A percentile compares a stretch with the other conserved stretches of the same genome.
These are phyloP conservation scores for Gossypium sturtianum DNA, from an alignment of 345 rosid species.

Conservation along the genomic window DNA sequence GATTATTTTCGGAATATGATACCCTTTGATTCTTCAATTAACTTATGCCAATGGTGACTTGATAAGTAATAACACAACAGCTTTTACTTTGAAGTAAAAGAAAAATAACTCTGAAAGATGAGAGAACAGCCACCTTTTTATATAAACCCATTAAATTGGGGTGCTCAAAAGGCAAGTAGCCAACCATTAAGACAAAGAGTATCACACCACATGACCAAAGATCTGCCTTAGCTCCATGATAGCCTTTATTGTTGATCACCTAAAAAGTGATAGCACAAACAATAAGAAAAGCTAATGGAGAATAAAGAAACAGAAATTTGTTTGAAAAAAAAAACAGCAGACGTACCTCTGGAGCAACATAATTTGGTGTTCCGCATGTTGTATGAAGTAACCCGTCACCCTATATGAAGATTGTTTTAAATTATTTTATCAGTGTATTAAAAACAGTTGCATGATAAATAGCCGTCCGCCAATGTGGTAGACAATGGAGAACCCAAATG, in stretches of 20 bases:
- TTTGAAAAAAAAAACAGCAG: slow-evolving; percentile 18
- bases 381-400: slow-evolving; percentile 99
- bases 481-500: neutral
- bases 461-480: neutral
- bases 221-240: slow-evolving; percentile 97
- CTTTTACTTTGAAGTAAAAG: neutral
- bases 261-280: slow-evolving; percentile 21
- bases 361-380: slow-evolving; percentile 98
- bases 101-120: slow-evolving; percentile 1
- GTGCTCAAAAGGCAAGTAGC: slow-evolving; percentile 93
- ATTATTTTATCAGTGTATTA: neutral
- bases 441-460: neutral
- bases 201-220: slow-evolving; percentile 99
- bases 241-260: slow-evolving; percentile 98
- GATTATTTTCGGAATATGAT: neutral
- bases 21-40: neutral
- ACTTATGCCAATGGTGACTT: neutral
- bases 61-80: neutral
- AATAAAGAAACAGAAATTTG: neutral
- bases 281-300: slow-evolving; percentile 9
- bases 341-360: slow-evolving; percentile 98
- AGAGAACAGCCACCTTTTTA: slow-evolving; percentile 57
- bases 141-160: slow-evolving; percentile 76
- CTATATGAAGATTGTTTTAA: slow-evolving; percentile 34
- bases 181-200: slow-evolving; percentile 97